A percentile compares a stretch with the other conserved stretches of the same genome.
Evolutionary conservation across 176 grass and related monocot species (phyloP).

Genomic region (Phyllostachys edulis): DNA sequence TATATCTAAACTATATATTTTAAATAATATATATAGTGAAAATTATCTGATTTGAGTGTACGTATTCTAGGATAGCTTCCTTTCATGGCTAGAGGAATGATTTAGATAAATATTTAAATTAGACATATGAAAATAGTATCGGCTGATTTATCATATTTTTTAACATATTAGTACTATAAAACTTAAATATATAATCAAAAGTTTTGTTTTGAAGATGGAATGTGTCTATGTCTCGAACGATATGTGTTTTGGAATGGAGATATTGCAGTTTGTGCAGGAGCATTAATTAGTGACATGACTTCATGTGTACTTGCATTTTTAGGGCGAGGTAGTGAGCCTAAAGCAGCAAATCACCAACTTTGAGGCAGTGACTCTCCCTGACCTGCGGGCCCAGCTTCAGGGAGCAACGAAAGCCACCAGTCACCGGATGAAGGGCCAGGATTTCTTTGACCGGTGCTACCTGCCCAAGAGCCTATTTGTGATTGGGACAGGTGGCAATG

Average conservation of each 20-base stretch:
- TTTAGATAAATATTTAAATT: too few species aligned
- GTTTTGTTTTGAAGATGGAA: too few species aligned
- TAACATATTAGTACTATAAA: too few species aligned
- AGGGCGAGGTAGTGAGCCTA: slow-evolving; percentile 56
- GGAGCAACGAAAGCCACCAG: neutral
- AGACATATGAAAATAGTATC: neutral
- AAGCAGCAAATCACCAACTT: slow-evolving; percentile 58
- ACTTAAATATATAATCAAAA: too few species aligned
- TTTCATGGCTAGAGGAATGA: too few species aligned
- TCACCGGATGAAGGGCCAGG: neutral
- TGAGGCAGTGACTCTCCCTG: slow-evolving; percentile 45
- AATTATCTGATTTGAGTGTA: too few species aligned
- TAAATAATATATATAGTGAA: too few species aligned
- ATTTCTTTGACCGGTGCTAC: slow-evolving; percentile 26
- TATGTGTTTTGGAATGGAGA: neutral
- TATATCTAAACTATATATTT: too few species aligned
- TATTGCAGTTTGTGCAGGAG: neutral
- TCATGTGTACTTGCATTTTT: neutral
- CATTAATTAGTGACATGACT: neutral
- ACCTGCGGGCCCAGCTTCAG: slow-evolving; percentile 39
- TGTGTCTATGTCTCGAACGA: too few species aligned
- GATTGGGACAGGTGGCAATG: slow-evolving; percentile 59
- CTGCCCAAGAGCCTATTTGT: slow-evolving; percentile 58
- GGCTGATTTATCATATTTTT: too few species aligned
- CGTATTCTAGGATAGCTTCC: too few species aligned